Evolutionary conservation across 345 rosid genomes (phyloP).

Genomic region (Zanthoxylum bungeanum): DNA sequence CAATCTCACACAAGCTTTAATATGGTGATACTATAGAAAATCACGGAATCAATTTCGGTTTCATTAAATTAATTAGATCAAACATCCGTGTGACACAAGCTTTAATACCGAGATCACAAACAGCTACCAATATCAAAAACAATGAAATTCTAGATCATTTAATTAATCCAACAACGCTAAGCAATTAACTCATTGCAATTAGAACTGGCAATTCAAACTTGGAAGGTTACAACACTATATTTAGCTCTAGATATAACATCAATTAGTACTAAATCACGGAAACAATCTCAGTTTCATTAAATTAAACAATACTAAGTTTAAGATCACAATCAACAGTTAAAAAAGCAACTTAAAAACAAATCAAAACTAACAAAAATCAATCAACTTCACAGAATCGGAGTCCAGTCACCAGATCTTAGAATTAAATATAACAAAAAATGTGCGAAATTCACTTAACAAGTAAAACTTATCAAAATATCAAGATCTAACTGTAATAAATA

Average conservation of each 20-base stretch:
- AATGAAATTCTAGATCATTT: background rate
- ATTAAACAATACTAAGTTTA: background rate
- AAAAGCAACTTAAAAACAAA: too few relatives aligned
- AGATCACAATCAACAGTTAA: background rate
- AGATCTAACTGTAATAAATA: background rate
- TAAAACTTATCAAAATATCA: background rate
- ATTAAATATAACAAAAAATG: background rate
- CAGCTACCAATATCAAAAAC: background rate
- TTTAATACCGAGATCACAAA: background rate
- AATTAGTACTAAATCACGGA: background rate
- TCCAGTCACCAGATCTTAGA: conserved; percentile 4
- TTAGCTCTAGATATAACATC: background rate
- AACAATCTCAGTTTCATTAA: background rate
- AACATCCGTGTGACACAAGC: background rate
- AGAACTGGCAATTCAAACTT: background rate
- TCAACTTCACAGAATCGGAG: background rate
- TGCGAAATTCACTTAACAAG: background rate
- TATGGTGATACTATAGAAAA: too few relatives aligned
- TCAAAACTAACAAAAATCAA: background rate
- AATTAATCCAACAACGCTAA: background rate
- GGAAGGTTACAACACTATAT: background rate
- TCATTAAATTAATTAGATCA: background rate
- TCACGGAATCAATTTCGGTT: background rate
- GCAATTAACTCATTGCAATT: background rate
- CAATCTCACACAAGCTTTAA: too few relatives aligned